Evolutionary conservation across 106 monocot genomes (phyloP).

Genomic region (Vanilla planifolia): DNA sequence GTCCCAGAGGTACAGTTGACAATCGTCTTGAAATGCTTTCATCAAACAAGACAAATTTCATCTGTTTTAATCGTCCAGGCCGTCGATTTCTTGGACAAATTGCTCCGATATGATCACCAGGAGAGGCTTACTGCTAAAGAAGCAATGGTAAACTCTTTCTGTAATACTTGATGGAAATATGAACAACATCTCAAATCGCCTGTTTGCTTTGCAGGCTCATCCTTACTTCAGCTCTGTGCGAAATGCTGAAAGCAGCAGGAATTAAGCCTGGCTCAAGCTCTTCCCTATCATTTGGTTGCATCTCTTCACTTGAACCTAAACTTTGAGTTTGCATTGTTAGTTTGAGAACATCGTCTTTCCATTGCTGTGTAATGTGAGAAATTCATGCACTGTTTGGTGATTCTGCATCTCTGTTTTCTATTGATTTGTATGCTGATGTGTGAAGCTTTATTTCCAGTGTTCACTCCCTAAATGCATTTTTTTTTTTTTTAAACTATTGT

Average conservation of each 20-base stretch:
- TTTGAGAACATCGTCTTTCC: too few species aligned
- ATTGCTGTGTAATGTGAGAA: too few species aligned
- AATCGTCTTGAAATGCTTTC: background rate
- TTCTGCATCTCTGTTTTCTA: too few species aligned
- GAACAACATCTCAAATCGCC: background rate
- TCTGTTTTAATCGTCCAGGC: conserved; percentile 31
- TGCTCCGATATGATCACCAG: conserved; percentile 88
- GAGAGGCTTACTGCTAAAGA: conserved; percentile 94
- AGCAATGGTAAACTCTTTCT: conserved; percentile 71
- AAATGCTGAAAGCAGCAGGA: conserved; percentile 52
- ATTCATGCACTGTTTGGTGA: too few species aligned
- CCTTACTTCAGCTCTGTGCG: conserved; percentile 77
- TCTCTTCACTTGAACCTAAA: too few species aligned
- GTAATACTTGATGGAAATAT: background rate
- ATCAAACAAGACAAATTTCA: too few species aligned
- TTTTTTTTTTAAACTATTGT: too few species aligned
- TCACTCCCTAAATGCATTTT: too few species aligned
- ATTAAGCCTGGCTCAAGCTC: background rate
- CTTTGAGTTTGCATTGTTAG: too few species aligned
- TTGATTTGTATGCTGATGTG: too few species aligned
- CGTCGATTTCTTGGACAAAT: conserved; percentile 73
- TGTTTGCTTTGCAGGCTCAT: conserved; percentile 41
- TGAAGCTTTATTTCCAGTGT: too few species aligned
- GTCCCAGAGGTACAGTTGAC: conserved; percentile 54
- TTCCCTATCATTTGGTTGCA: too few species aligned